These are phyloP conservation scores for Phlyctochytrium planicorne DNA, from an alignment of 192 early-diverging fungal species.

Conservation along the genomic window DNA sequence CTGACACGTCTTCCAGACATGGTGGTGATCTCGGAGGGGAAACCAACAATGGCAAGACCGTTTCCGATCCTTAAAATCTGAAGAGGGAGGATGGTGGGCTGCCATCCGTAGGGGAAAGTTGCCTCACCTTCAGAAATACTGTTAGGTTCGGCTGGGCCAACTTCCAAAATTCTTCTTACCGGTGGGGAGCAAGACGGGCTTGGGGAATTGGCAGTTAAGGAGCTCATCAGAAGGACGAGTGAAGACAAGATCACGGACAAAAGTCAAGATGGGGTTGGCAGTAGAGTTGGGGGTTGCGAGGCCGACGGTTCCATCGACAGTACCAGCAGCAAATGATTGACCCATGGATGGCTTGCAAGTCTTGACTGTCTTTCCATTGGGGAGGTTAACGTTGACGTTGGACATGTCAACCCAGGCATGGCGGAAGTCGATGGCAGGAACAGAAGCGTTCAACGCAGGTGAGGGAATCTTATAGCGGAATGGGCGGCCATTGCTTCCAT, in stretches of 20 bases:
- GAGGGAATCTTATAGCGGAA: too few relatives aligned
- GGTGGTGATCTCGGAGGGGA: slow-evolving; percentile 62
- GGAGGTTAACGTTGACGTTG: slow-evolving; percentile 30
- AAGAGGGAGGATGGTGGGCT: slow-evolving; percentile 48
- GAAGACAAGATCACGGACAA: slow-evolving; percentile 12
- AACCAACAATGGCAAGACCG: slow-evolving; percentile 50
- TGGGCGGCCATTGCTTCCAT: too few relatives aligned
- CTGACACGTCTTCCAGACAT: slow-evolving; percentile 59
- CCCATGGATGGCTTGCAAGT: slow-evolving; percentile 46
- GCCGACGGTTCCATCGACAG: slow-evolving; percentile 53
- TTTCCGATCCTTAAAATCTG: slow-evolving; percentile 47
- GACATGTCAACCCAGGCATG: slow-evolving; percentile 47
- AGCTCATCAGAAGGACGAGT: slow-evolving; percentile 25
- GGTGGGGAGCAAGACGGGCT: slow-evolving; percentile 56
- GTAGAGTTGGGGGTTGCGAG: slow-evolving; percentile 4
- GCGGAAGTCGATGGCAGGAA: slow-evolving; percentile 26
- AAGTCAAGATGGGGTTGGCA: slow-evolving; percentile 16
- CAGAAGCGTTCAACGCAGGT: slow-evolving; percentile 8
- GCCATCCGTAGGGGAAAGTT: slow-evolving; percentile 46
- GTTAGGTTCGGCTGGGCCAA: too few relatives aligned
- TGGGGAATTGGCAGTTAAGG: slow-evolving; percentile 52
- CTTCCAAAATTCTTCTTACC: too few relatives aligned
- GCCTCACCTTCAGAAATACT: not conserved
- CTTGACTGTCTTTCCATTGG: slow-evolving; percentile 12
- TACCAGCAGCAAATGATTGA: slow-evolving; percentile 51